Percentiles rank a stretch among this genome's conserved stretches.
Conservation (phyloP, 768 basidiomycete genomes). For the Dioszegia aurantiaca region DNA sequence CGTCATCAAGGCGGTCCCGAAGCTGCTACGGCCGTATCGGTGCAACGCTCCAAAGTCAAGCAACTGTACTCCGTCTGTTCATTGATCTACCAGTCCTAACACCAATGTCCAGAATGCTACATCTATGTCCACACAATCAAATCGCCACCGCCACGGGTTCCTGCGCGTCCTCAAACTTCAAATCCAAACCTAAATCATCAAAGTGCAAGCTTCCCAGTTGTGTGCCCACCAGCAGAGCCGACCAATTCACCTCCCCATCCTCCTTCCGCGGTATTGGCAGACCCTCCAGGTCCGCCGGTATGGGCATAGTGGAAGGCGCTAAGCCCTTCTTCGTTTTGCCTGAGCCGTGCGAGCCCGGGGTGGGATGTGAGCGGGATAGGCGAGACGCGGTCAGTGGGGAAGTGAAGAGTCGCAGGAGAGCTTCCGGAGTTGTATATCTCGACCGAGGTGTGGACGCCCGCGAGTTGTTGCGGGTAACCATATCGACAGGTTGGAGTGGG, state of each 20-base stretch:
- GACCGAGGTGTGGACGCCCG: constrained; percentile 16
- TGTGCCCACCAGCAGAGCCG: background rate
- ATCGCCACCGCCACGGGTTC: background rate
- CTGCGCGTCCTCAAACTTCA: constrained; percentile 9
- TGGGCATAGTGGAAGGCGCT: background rate
- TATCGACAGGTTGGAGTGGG: constrained; percentile 1
- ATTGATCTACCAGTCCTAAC: too few relatives aligned
- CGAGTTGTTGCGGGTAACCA: background rate
- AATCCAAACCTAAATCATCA: constrained; percentile 33
- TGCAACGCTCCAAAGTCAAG: too few relatives aligned
- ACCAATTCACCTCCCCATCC: constrained; percentile 12
- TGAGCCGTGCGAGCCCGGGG: background rate
- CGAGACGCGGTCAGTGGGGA: constrained; percentile 14
- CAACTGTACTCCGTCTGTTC: too few relatives aligned
- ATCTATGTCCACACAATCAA: background rate
- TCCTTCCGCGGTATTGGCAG: background rate
- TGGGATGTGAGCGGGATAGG: constrained; percentile 6
- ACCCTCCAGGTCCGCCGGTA: constrained; percentile 7
- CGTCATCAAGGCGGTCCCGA: too few relatives aligned
- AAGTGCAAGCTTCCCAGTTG: constrained; percentile 40
- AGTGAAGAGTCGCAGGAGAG: constrained; percentile 12
- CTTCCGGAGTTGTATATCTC: constrained; percentile 18
- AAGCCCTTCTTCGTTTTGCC: constrained; percentile 3
- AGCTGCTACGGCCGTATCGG: too few relatives aligned
- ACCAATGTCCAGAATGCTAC: constrained; percentile 14